Conservation (phyloP, 192 early-diverging fungal species). For the Coemansia sp. region DNA sequence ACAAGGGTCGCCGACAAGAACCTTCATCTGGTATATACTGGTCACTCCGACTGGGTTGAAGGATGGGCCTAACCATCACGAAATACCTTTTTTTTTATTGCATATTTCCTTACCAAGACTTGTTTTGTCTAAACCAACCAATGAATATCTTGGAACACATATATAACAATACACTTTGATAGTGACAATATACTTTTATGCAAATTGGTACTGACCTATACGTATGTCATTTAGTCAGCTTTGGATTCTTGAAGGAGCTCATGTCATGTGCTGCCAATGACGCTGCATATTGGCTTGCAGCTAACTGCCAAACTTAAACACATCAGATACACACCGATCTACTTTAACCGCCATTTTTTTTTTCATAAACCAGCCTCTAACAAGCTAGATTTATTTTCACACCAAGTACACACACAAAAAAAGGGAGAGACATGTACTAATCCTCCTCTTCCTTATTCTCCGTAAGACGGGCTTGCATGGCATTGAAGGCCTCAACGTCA, state of each 20-base stretch:
- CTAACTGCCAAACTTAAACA: neutral
- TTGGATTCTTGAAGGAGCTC: neutral
- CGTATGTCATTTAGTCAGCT: too few species aligned
- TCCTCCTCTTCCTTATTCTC: neutral
- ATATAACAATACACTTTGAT: neutral
- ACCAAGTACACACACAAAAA: neutral
- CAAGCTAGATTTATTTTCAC: neutral
- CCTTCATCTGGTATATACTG: constrained; percentile 38
- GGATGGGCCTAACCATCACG: constrained; percentile 18
- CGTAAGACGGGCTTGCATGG: neutral
- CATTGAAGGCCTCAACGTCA: constrained; percentile 9
- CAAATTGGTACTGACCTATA: neutral
- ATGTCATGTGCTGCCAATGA: neutral
- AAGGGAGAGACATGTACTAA: neutral
- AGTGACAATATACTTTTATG: neutral
- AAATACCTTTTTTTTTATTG: neutral
- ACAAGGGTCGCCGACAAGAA: constrained; percentile 47
- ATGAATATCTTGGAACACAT: neutral
- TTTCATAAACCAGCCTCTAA: neutral
- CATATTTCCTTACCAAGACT: neutral
- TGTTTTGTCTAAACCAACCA: neutral
- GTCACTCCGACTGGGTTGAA: constrained; percentile 47
- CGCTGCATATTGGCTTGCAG: neutral
- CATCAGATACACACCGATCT: neutral
- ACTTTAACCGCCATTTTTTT: too few species aligned